Percentiles rank a stretch among this genome's conserved stretches.
Conservation (phyloP, 805 yeast genomes). For the Scheffersomyces lignosus region DNA sequence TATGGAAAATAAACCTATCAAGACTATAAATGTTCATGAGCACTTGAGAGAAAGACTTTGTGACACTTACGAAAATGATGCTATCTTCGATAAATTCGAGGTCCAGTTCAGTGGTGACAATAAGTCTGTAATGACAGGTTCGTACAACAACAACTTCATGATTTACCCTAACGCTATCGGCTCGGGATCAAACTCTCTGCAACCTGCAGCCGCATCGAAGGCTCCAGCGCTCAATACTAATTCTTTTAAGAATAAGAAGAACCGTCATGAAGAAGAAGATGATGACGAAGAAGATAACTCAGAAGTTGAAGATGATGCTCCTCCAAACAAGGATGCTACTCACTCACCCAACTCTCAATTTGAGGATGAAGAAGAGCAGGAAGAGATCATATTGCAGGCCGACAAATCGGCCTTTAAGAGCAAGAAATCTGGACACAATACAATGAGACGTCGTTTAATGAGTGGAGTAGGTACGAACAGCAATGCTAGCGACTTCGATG, state of each 20-base stretch:
- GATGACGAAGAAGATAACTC: conserved; percentile 34
- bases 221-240: conserved; percentile 14
- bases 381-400: conserved; percentile 86
- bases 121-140: conserved; percentile 91
- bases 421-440: conserved; percentile 52
- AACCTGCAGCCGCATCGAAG: conserved; percentile 1
- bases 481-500: conserved; percentile 68
- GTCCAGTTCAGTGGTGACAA: conserved; percentile 94
- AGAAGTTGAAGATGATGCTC: conserved; percentile 25
- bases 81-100: conserved; percentile 97
- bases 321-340: conserved; percentile 24
- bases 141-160: conserved; percentile 96
- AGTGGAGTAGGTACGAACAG: conserved; percentile 46
- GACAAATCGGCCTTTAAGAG: conserved; percentile 94
- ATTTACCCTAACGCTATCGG: conserved; percentile 81
- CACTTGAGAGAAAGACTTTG: conserved; percentile 89
- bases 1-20: conserved; percentile 93
- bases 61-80: conserved; percentile 97
- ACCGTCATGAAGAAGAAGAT: conserved; percentile 11
- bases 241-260: conserved; percentile 10
- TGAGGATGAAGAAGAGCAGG: conserved; percentile 39
- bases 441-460: conserved; percentile 51
- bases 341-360: conserved; percentile 33
- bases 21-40: conserved; percentile 94
- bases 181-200: not conserved